These are phyloP conservation scores for Boechera retrofracta DNA, from an alignment of 345 rosid genomes.

Conservation along the genomic window DNA sequence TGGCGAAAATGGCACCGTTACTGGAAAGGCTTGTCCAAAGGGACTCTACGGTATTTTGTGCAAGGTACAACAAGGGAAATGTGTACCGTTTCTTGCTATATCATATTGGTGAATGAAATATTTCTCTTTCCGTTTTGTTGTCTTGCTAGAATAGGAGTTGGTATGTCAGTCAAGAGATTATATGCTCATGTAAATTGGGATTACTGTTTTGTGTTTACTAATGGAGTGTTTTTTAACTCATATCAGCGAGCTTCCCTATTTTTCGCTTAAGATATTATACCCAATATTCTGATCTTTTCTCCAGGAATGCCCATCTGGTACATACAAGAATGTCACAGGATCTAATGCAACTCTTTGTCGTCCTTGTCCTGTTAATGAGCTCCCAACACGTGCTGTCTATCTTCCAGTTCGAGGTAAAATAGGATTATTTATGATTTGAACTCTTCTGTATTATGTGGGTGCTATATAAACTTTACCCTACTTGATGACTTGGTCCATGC, in stretches of 20 bases:
- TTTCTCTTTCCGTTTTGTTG: conserved; percentile 19
- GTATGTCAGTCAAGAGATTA: neutral
- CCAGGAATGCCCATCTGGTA: conserved; percentile 96
- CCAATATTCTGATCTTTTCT: conserved; percentile 31
- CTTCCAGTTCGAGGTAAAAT: conserved; percentile 74
- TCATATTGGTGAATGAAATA: conserved; percentile 1
- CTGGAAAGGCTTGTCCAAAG: conserved; percentile 88
- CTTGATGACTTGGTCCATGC: neutral
- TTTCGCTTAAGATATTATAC: neutral
- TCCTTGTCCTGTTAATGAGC: conserved; percentile 73
- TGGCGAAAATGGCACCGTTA: conserved; percentile 85
- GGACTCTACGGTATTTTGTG: conserved; percentile 92
- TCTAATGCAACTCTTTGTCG: conserved; percentile 78
- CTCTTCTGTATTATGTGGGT: no score
- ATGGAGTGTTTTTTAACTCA: neutral
- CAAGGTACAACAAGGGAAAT: conserved; percentile 26
- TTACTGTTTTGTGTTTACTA: conserved; percentile 3
- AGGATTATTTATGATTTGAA: neutral
- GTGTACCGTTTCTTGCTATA: neutral
- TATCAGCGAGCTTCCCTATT: neutral
- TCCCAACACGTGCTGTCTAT: conserved; percentile 83
- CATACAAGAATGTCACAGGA: conserved; percentile 84
- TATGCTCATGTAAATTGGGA: neutral
- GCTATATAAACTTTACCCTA: neutral
- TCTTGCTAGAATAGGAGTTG: neutral